Evolutionary conservation across 495 filamentous ascomycete genomes (phyloP).

Genomic region (Ramalina peruviana): DNA sequence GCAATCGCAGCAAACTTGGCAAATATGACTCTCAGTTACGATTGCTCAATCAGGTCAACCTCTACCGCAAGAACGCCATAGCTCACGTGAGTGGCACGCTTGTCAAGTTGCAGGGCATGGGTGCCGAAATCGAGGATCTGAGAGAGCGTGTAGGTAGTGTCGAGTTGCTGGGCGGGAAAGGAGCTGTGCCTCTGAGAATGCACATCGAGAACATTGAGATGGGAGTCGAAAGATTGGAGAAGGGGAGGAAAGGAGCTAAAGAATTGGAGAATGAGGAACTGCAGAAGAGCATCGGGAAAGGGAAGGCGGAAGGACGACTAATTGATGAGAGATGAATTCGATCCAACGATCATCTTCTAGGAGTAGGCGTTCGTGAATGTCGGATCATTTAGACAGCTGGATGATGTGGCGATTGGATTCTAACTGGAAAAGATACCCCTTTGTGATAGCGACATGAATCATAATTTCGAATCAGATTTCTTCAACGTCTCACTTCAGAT

Average conservation of each 20-base stretch:
- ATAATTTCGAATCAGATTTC: neutral
- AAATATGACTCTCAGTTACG: constrained; percentile 42
- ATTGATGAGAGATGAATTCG: constrained; percentile 1
- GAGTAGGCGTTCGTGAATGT: no score
- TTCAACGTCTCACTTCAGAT: constrained; percentile 1
- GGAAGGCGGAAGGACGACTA: constrained; percentile 1
- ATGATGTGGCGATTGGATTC: neutral
- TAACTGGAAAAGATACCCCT: neutral
- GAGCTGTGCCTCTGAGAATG: constrained; percentile 45
- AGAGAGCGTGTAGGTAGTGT: constrained; percentile 49
- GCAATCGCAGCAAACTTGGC: constrained; percentile 38
- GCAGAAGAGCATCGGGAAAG: constrained; percentile 30
- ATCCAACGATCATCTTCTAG: neutral
- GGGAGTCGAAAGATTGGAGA: constrained; percentile 51
- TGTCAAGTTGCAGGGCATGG: constrained; percentile 51
- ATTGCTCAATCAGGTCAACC: constrained; percentile 42
- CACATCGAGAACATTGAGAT: constrained; percentile 56
- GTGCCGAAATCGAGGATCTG: constrained; percentile 50
- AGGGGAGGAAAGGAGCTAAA: constrained; percentile 37
- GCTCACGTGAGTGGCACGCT: constrained; percentile 44
- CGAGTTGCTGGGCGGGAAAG: constrained; percentile 33
- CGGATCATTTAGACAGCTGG: neutral
- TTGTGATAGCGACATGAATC: neutral
- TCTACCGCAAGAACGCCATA: constrained; percentile 45
- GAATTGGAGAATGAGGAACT: constrained; percentile 44